Evolutionary conservation across 345 rosid species (phyloP), one percentile per base, ranked within the genome.

Genomic region (Citropsis articulata): DNA sequence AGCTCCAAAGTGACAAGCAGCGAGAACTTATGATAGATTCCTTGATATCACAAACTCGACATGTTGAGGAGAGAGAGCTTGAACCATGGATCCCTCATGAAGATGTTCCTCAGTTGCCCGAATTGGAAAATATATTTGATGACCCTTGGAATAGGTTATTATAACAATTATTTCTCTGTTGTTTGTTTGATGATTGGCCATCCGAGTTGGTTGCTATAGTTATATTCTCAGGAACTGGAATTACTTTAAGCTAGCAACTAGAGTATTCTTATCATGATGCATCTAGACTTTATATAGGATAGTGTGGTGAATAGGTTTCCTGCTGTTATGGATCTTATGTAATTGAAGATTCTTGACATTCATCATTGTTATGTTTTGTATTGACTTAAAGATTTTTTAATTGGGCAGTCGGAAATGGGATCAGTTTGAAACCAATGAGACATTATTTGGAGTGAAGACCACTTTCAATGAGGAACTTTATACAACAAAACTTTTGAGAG

Each of bases 401-500:
- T 70, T 45, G 56, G 42, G 72, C 77, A 60, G 62, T 79, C 92
- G 97, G 88, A 86, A 83, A 22, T 96, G 99, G 98, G 82, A 94
- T 89, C 98, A 94, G 81, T 96, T 96, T 89, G 89, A 87, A 86
- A 86, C 84, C 79, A 96, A 96, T 78, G 81, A 88, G 84, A 59
- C 69, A 79, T 82, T 92, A 70, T 94, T 96, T 89, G 99, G 99
- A 76, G 94, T 96, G 50, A 89, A 82, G 84, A 94, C 93, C 84
- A 97, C 98, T 70, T 97, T 91, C 75, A 57, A 90, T 73, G 98
- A 92, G 89, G 98, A 94, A n/a, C 87, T 90, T 69, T 94, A 97
- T 78, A 97, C 96, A 12, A 94, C 99, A 78, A 90, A 86, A 84
- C 92, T 97, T 73, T 87, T 89, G 77, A 92, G 84, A 87, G 94